These are phyloP conservation scores for Cercospora sp. DNA, from an alignment of 2,329 filamentous ascomycete species.

Conservation along the genomic window DNA sequence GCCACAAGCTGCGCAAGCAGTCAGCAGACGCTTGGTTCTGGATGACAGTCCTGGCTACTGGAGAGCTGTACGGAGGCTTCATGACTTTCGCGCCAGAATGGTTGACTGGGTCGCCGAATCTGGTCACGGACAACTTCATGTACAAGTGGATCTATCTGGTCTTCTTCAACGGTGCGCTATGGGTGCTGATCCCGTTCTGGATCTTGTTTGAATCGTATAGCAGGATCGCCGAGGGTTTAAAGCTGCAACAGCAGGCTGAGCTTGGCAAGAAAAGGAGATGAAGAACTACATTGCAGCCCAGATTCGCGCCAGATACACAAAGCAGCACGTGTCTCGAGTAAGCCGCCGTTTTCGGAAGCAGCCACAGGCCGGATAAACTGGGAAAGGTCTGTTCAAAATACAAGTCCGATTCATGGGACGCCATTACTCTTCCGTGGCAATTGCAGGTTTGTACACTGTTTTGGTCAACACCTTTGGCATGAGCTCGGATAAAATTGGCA, in stretches of 20 bases:
- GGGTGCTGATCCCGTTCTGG: constrained; percentile 62
- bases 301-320: neutral
- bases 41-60: constrained; percentile 61
- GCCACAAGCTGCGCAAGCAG: constrained; percentile 46
- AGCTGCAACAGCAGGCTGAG: constrained; percentile 15
- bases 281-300: neutral
- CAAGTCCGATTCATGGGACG: neutral
- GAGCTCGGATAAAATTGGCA: neutral
- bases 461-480: neutral
- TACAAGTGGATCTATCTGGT: constrained; percentile 64
- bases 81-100: constrained; percentile 69
- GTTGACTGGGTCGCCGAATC: constrained; percentile 58
- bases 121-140: constrained; percentile 62
- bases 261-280: constrained; percentile 25
- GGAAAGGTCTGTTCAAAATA: neutral
- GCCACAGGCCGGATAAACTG: neutral
- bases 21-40: constrained; percentile 54
- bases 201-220: constrained; percentile 55
- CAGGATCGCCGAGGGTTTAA: constrained; percentile 38
- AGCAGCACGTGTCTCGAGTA: neutral
- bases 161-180: constrained; percentile 63
- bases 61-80: constrained; percentile 64
- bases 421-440: neutral
- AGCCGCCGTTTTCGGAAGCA: neutral
- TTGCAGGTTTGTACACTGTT: neutral